Evolutionary conservation across 1,139 yeast species (phyloP).

Genomic region (Groenewaldozyma sp.): DNA sequence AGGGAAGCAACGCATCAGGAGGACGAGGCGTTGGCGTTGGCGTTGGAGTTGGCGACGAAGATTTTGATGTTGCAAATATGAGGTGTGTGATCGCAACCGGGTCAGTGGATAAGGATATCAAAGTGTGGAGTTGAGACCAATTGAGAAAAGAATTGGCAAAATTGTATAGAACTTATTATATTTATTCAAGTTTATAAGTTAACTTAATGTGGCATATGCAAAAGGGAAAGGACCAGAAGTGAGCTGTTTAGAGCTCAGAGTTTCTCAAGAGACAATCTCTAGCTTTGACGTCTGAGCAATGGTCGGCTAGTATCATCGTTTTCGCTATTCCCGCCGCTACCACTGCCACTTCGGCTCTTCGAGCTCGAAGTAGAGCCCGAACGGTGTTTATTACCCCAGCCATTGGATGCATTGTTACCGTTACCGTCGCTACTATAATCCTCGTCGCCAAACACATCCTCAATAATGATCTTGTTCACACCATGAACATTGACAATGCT

Average conservation of each 20-base stretch:
- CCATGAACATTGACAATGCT: constrained; percentile 80
- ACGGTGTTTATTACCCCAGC: not conserved
- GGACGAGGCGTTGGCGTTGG: not conserved
- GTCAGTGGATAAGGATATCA: constrained; percentile 71
- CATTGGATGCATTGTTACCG: not conserved
- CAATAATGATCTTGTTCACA: constrained; percentile 78
- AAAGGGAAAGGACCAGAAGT: not conserved
- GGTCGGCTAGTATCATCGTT: not conserved
- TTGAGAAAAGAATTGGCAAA: not conserved
- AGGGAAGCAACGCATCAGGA: not conserved
- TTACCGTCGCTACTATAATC: not conserved
- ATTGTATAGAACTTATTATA: not conserved
- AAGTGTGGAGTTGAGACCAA: constrained; percentile 48
- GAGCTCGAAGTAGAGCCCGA: not conserved
- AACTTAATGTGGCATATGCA: not conserved
- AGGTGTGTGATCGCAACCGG: constrained; percentile 61
- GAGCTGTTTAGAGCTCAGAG: no score
- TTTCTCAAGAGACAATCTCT: no score
- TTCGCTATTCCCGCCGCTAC: not conserved
- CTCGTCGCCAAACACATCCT: constrained; percentile 28
- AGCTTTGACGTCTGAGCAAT: not conserved
- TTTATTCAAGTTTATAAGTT: not conserved
- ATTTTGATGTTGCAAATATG: constrained; percentile 14
- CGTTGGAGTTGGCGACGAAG: not conserved
- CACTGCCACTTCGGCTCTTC: not conserved